Evolutionary conservation across 441 rosid genomes (phyloP).

Genomic region (Flueggea neowawraea): DNA sequence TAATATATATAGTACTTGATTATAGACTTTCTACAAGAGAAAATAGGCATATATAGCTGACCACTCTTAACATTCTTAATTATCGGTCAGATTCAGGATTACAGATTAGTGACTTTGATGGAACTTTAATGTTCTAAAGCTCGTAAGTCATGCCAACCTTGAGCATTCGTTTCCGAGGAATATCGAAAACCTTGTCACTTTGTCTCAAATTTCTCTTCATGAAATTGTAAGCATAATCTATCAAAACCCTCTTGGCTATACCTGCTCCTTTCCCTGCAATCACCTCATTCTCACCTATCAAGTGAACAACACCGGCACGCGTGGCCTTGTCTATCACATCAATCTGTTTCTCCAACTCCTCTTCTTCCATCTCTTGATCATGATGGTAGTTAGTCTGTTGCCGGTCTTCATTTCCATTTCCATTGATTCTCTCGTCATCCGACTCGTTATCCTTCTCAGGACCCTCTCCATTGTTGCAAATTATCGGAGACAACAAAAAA

Average conservation of each 20-base stretch:
- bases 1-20: too few species aligned
- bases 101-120: too few species aligned
- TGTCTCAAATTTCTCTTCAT: slow-evolving; percentile 47
- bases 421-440: neutral
- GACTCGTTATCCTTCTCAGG: neutral
- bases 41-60: too few species aligned
- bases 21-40: too few species aligned
- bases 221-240: slow-evolving; percentile 47
- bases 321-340: slow-evolving; percentile 32
- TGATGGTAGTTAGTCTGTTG: too few species aligned
- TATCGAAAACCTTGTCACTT: slow-evolving; percentile 39
- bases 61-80: too few species aligned
- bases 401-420: neutral
- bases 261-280: slow-evolving; percentile 38
- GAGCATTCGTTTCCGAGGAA: slow-evolving; percentile 49
- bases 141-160: slow-evolving; percentile 55
- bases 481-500: neutral
- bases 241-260: slow-evolving; percentile 36
- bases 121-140: slow-evolving; percentile 13
- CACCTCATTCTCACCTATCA: slow-evolving; percentile 57
- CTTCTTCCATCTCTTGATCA: slow-evolving; percentile 2
- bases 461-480: neutral
- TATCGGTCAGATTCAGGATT: too few species aligned
- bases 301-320: slow-evolving; percentile 41
- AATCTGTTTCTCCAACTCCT: slow-evolving; percentile 22